Base-by-base conservation (phyloP, 164 flowering plant genomes). In the Liriodendron chinense region DNA sequence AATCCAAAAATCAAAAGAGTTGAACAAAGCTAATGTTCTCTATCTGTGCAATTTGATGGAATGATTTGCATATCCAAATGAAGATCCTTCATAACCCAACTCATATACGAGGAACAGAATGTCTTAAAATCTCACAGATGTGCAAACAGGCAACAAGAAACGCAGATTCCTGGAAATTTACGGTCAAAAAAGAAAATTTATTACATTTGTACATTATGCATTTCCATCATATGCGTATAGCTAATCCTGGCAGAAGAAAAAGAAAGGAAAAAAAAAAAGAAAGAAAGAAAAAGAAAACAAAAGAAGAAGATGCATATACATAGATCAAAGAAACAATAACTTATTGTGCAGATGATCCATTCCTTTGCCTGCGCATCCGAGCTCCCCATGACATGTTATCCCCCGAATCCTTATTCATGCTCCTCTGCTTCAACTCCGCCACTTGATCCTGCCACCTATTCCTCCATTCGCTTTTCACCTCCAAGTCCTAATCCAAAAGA, bases 341-440 rank as follows among this genome's bases (percentile, higher is more conserved):
- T 16, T 53, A 16, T 53, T 53, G 47, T 26, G 71, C 65, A 0
- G 87, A 82, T 13, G 80, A 77, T 71, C 82, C 85, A 2, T 81
- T 84, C 78, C 81, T 84, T 74, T 85, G 87, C 67, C 82, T 74
- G 74, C 98, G 94, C 97, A 95, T 87, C 73, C 90, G 83, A 74
- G 96, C 98, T 59, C 82, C 98, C 99, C 99, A 93, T 0, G 99
- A 95, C 91, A 86, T 81, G 79, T 86, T 84, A 21, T 76, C 84
- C 20, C 76, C 70, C 2, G 84, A 74, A 65, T 85, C 86, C 79
- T 79, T 89, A 80, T 78, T 61, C 84, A 61, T 78, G 82, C 91
- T 89, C 81, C 92, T 90, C 84, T 84, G 87, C 89, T 90, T 90
- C 75, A 93, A 81, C 83, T 78, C 97, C 20, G 92, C 83, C 7